Evolutionary conservation across 2,329 filamentous ascomycete species (phyloP).

Genomic region (Hymenoscyphus fraxineus): DNA sequence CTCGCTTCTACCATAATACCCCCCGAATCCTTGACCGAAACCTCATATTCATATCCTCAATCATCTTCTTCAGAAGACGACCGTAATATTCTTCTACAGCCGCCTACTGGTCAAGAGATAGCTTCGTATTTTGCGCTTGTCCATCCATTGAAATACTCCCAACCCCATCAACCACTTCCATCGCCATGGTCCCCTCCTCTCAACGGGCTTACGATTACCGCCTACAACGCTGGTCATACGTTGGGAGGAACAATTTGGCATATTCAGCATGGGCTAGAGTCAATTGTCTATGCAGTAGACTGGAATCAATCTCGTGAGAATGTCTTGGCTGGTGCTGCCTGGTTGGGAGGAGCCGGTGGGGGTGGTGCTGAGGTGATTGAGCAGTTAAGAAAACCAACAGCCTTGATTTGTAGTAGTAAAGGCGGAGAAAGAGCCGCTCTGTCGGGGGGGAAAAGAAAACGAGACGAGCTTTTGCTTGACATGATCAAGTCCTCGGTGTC

Average conservation of each 20-base stretch:
- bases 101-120: constrained; percentile 84
- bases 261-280: constrained; percentile 93
- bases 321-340: constrained; percentile 87
- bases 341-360: constrained; percentile 77
- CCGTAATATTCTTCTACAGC: constrained; percentile 52
- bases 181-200: constrained; percentile 86
- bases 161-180: constrained; percentile 84
- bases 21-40: constrained; percentile 65
- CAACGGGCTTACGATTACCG: constrained; percentile 89
- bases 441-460: constrained; percentile 68
- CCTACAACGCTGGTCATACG: constrained; percentile 94
- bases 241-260: constrained; percentile 98
- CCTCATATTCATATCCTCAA: constrained; percentile 52
- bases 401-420: constrained; percentile 85
- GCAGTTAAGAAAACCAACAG: constrained; percentile 87
- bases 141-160: constrained; percentile 91
- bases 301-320: constrained; percentile 99
- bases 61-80: constrained; percentile 48
- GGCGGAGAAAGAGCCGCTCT: constrained; percentile 70
- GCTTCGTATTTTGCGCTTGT: constrained; percentile 87
- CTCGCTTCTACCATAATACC: constrained; percentile 83
- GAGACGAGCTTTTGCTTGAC: constrained; percentile 81
- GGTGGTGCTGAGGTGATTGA: constrained; percentile 90
- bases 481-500: constrained; percentile 75
- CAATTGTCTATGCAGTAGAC: constrained; percentile 94